Conservation (phyloP, 2,329 filamentous ascomycete genomes). For the Leptographium procerum region DNA sequence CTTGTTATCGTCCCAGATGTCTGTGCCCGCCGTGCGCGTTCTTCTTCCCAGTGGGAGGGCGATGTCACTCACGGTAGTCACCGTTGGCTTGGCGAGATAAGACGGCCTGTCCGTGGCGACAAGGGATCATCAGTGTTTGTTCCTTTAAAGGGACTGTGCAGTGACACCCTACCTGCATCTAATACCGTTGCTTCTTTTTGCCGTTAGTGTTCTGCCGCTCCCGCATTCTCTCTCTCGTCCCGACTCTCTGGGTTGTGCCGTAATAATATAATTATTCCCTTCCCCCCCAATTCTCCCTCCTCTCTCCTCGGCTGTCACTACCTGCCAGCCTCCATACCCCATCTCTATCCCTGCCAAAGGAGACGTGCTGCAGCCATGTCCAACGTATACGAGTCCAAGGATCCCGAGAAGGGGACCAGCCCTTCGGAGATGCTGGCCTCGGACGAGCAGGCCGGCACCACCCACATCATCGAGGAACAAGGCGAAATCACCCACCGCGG, state of each 20-base stretch:
- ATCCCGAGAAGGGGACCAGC: not conserved
- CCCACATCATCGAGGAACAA: not conserved
- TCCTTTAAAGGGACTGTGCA: not conserved
- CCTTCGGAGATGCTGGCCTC: not conserved
- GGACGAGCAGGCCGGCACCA: not conserved
- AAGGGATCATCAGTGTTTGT: not conserved
- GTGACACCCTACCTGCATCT: too few species aligned
- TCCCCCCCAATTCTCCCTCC: too few species aligned
- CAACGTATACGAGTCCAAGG: not conserved
- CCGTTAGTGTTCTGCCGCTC: too few species aligned
- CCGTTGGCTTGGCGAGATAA: not conserved
- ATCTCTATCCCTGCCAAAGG: not conserved
- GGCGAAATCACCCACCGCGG: constrained; percentile 5
- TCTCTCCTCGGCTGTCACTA: too few species aligned
- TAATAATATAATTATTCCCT: too few species aligned
- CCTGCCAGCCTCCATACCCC: too few species aligned
- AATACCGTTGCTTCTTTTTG: too few species aligned
- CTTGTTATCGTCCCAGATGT: not conserved
- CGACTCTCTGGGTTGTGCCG: not conserved
- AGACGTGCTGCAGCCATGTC: not conserved
- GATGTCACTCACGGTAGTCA: not conserved
- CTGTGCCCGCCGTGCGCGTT: not conserved
- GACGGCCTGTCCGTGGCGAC: not conserved
- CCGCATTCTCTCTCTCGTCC: not conserved
- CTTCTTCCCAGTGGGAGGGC: too few species aligned